A percentile compares a stretch with the other conserved stretches of the same genome.
These are phyloP conservation scores for Lumnitzera littorea DNA, from an alignment of 345 rosid genomes.

Conservation along the genomic window DNA sequence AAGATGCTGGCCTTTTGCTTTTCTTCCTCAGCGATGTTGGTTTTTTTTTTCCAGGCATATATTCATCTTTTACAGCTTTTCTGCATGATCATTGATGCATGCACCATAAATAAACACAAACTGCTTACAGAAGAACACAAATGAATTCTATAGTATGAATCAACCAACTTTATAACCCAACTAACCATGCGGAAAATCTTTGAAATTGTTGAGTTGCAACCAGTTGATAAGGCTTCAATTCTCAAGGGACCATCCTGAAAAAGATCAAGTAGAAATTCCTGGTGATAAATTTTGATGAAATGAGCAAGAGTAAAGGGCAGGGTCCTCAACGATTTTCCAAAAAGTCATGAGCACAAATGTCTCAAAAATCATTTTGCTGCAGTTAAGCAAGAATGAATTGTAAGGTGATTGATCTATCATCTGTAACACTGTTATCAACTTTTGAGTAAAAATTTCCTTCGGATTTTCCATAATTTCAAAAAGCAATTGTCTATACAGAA, in stretches of 20 bases:
- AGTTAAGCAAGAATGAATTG: background rate
- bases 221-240: conserved; percentile 74
- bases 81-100: no score
- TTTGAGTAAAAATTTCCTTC: no score
- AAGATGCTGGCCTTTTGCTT: no score
- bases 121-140: background rate
- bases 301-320: background rate
- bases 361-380: background rate
- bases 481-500: no score
- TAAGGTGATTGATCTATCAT: no score
- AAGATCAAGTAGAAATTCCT: conserved; percentile 8
- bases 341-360: background rate
- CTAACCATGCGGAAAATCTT: conserved; percentile 85
- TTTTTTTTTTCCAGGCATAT: no score
- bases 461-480: no score
- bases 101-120: no score
- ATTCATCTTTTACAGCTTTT: no score
- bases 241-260: conserved; percentile 93
- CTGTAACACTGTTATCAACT: no score
- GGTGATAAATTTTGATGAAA: background rate
- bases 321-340: background rate
- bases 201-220: conserved; percentile 80
- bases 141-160: background rate
- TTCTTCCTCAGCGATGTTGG: no score
- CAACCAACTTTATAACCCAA: background rate